These are phyloP conservation scores for Aspergillus ochraceoroseus DNA, from an alignment of 2,329 filamentous ascomycete genomes.

Conservation along the genomic window DNA sequence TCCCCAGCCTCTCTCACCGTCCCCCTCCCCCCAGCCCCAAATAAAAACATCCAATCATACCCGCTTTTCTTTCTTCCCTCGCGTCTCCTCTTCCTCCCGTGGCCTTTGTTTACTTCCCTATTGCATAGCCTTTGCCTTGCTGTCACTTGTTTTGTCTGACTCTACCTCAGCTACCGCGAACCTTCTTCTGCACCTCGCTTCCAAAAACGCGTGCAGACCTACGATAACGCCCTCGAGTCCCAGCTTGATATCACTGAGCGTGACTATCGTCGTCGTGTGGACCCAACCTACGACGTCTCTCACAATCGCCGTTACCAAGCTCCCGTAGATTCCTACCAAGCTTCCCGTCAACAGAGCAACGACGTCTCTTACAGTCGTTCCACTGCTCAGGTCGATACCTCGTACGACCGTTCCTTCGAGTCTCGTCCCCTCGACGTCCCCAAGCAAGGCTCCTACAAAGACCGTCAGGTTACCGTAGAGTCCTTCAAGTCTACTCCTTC, in stretches of 20 bases:
- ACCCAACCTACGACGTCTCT: slow-evolving; percentile 49
- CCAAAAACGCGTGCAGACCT: slow-evolving; percentile 41
- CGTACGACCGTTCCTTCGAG: slow-evolving; percentile 30
- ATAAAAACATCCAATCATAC: slow-evolving; percentile 19
- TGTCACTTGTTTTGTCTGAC: slow-evolving; percentile 23
- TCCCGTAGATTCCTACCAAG: slow-evolving; percentile 19
- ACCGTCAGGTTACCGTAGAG: slow-evolving; percentile 30
- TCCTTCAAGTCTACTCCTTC: slow-evolving; percentile 32
- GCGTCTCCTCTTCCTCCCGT: slow-evolving; percentile 12
- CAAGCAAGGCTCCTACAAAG: slow-evolving; percentile 35
- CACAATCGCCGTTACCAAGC: slow-evolving; percentile 19
- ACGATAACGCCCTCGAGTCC: slow-evolving; percentile 43
- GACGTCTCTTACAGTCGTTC: slow-evolving; percentile 24
- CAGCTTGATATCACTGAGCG: slow-evolving; percentile 53
- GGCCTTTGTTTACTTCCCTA: slow-evolving; percentile 10
- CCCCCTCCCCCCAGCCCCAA: slow-evolving; percentile 11
- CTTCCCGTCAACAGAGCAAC: slow-evolving; percentile 21
- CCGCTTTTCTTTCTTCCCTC: slow-evolving; percentile 2
- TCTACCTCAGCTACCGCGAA: slow-evolving; percentile 50
- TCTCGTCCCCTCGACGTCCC: slow-evolving; percentile 41
- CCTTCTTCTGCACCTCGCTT: slow-evolving; percentile 50
- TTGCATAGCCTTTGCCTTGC: slow-evolving; percentile 10
- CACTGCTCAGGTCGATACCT: slow-evolving; percentile 23
- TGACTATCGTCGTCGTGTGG: slow-evolving; percentile 61
- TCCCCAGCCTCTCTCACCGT: slow-evolving; percentile 1